These are phyloP conservation scores for Madurella fahalii DNA, from an alignment of 2,329 filamentous ascomycete genomes.

Conservation along the genomic window DNA sequence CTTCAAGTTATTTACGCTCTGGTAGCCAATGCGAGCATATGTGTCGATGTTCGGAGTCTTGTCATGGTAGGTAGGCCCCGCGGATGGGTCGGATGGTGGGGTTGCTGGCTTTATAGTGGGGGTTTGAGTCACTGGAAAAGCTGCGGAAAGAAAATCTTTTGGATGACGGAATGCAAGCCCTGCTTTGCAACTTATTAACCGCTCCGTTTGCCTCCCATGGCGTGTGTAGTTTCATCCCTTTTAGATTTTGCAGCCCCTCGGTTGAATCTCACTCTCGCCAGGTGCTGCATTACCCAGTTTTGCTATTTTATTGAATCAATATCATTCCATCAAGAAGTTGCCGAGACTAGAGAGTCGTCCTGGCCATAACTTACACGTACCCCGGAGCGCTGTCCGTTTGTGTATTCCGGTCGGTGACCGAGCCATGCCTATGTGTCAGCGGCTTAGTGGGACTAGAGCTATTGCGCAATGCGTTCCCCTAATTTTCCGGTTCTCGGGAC, in stretches of 20 bases:
- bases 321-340: no score
- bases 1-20: constrained; percentile 1
- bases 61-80: constrained; percentile 11
- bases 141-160: constrained; percentile 18
- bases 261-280: no score
- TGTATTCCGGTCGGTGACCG: not conserved
- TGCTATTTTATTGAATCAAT: no score
- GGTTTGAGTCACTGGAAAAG: constrained; percentile 24
- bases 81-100: constrained; percentile 20
- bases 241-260: no score
- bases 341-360: no score
- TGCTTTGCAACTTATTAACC: not conserved
- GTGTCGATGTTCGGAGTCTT: constrained; percentile 10
- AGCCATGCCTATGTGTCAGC: not conserved
- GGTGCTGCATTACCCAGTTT: no score
- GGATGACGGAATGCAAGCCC: constrained; percentile 22
- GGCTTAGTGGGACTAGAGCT: not conserved
- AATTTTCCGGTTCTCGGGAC: constrained; percentile 1
- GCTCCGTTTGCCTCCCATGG: not conserved
- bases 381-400: no score
- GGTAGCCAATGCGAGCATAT: not conserved
- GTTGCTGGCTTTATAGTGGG: constrained; percentile 19
- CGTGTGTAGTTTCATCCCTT: not conserved
- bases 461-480: constrained; percentile 1
- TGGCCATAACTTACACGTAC: no score